Base-by-base conservation (phyloP, 2,329 filamentous ascomycete genomes). In the Alternaria infectoria region DNA sequence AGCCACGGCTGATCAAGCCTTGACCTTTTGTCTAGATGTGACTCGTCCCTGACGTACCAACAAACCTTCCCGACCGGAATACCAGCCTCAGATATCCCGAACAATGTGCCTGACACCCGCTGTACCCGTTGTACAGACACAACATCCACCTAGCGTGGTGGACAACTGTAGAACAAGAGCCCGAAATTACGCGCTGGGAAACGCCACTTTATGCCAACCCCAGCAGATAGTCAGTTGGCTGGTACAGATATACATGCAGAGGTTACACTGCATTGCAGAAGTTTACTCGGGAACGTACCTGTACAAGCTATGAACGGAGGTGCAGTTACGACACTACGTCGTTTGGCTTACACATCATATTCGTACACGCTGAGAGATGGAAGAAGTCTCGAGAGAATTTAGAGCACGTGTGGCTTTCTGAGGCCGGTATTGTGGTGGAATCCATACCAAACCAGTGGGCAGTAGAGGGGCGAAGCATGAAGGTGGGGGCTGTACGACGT, bases 81-180 rank as follows among this genome's bases (percentile, higher is more conserved):
- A 12, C 21, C 57, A 60, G 57, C 57, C 57, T 60, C 28, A 28
- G 26, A 49, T 55, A 23, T 60, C 28, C 57, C 57, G 21, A 26
- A 50, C 12, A 56, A 21, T 21, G 17, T 13, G 44, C 13, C 43
- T 65, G 58, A 62, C 65, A 52, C 49, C 25, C 50, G 50, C 49
- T 23, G 60, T 65, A 28, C 17, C 12, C 49, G 49, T 36, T 36
- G 47, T 49, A 64, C 65, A 51, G 13, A 17, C 19, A 32, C 23
- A 57, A 61, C 63, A 56, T 61, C 47, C 23, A 52, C 51, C 55
- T 43, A 49, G 45, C 25, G 47, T 19, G 6, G 19, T 43, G 23
- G 17, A 26, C 12, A 28, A 32, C 5, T 40, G 36, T 40, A 40
- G 36, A 40, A 17, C 36, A 40, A 40, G n/a, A 40, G n/a, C 15